Evolutionary conservation across 352 stramenopile genomes (phyloP), one percentile per base, ranked within the genome.

Genomic region (Pythium periplocum): DNA sequence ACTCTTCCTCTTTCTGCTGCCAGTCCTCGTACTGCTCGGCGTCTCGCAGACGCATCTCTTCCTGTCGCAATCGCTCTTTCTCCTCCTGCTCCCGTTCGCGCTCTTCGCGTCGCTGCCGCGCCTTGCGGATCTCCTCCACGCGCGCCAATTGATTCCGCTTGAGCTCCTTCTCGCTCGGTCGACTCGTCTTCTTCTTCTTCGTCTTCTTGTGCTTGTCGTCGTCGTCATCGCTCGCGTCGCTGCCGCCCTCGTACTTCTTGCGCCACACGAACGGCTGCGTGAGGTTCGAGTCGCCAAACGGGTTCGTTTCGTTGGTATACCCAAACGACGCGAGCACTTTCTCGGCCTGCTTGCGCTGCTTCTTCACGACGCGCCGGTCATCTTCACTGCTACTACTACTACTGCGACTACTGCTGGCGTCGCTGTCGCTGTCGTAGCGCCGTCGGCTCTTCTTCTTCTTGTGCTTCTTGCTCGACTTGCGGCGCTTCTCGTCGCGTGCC

Each of bases 261-360:
- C 87, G 87, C 96, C 97, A 99, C 4, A 97, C 90, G 66, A 99
- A 99, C 6, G 87, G 93, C 62, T 98, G 82, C 51, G 94, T 93
- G 43, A 99, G 72, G 62, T 98, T 98, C 17, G 94, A 87, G 75
- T 99, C 97, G 26, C 96, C 93, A 55, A 99, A 99, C 45, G 97
- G 97, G 71, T 99, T 99, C 42, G 96, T 88, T 17, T 99, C 96
- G 68, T 98, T 96, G n/a, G 96, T 97, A 72, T 99, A 99, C 38
- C 96, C 96, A 63, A 98, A 81, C 34, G 68, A 70, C 40, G 79
- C 69, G 32, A 93, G 69, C 60, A 95, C 67, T 51, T 93, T 93
- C 42, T 80, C 69, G 4, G 82, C 73, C 45, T 85, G 78, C 62
- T 87, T 88, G 53, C 71, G 73, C 59, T 80, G 70, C 45, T 77